Percentiles rank a stretch among this genome's conserved stretches.
phyloP scores from a whole-genome alignment of 495 filamentous ascomycete genomes.

The Coniosporium apollinis region DNA sequence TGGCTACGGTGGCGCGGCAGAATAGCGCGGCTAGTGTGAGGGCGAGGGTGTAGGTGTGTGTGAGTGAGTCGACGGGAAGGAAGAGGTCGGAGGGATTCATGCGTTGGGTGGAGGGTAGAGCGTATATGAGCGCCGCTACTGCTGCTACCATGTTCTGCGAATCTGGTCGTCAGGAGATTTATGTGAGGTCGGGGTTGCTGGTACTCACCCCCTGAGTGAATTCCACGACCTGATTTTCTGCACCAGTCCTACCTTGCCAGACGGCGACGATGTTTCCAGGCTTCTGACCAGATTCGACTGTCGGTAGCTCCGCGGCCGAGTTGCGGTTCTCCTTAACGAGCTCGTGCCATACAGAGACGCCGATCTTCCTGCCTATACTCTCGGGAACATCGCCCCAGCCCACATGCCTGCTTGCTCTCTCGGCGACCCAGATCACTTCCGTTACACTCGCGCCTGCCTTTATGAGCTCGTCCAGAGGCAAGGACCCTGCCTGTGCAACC shows the following conservation, averaged over 20 bases:
- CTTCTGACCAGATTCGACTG: constrained; percentile 10
- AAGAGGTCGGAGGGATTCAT: constrained; percentile 62
- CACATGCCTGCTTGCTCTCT: constrained; percentile 79
- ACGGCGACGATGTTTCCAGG: constrained; percentile 21
- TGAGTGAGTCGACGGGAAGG: constrained; percentile 72
- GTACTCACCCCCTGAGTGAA: constrained; percentile 48
- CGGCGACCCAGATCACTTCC: constrained; percentile 84
- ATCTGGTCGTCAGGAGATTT: constrained; percentile 9
- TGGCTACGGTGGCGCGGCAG: constrained; percentile 67
- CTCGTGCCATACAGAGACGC: constrained; percentile 78
- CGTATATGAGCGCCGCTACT: constrained; percentile 56
- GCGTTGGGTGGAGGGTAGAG: constrained; percentile 56
- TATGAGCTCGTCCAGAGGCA: constrained; percentile 60
- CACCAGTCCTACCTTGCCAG: constrained; percentile 22
- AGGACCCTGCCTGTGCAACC: constrained; percentile 70
- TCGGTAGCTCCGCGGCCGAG: constrained; percentile 32
- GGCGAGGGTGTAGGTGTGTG: constrained; percentile 58
- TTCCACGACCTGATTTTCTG: constrained; percentile 50
- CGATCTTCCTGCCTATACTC: constrained; percentile 49
- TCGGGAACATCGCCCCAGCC: constrained; percentile 74
- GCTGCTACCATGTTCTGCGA: constrained; percentile 59
- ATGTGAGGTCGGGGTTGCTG: background rate
- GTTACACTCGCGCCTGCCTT: constrained; percentile 51
- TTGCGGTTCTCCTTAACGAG: constrained; percentile 45
- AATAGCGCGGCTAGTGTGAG: constrained; percentile 70